Conservation (phyloP, 2,329 filamentous ascomycete species). For the Colletotrichum salicis region DNA sequence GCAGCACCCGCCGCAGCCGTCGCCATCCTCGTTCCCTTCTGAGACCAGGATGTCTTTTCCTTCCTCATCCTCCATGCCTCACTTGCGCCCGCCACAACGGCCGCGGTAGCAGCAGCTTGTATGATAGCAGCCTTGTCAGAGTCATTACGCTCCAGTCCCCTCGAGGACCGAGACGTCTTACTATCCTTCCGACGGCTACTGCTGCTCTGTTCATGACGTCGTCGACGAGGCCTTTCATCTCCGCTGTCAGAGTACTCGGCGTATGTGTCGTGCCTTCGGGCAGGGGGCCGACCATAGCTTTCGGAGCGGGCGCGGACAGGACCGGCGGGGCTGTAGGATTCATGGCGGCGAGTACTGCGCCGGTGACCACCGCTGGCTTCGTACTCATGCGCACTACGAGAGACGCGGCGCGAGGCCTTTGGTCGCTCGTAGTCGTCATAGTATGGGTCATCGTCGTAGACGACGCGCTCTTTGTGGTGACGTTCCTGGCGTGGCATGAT, state of each 20-base stretch:
- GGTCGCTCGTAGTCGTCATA: constrained; percentile 22
- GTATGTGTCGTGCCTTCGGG: constrained; percentile 17
- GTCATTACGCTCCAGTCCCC: not conserved
- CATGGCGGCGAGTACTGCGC: not conserved
- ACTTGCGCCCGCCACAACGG: constrained; percentile 29
- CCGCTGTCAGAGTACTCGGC: constrained; percentile 29
- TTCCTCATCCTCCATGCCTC: constrained; percentile 35
- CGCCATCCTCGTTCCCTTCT: constrained; percentile 31
- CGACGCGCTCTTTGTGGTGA: constrained; percentile 1
- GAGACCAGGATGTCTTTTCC: constrained; percentile 30
- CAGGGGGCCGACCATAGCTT: constrained; percentile 1
- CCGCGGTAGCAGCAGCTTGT: constrained; percentile 32
- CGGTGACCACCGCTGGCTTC: constrained; percentile 8
- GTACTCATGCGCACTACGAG: constrained; percentile 18
- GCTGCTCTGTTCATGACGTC: not conserved
- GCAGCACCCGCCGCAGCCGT: constrained; percentile 36
- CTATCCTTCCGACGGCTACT: not conserved
- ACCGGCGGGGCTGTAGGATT: constrained; percentile 6
- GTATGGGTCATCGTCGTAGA: constrained; percentile 28
- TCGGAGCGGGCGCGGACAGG: constrained; percentile 19
- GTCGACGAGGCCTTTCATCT: constrained; percentile 15
- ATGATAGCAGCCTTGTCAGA: constrained; percentile 26
- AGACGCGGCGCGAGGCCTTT: constrained; percentile 12
- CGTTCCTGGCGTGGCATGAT: constrained; percentile 28
- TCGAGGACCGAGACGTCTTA: not conserved